Percentiles rank a stretch among this genome's conserved stretches.
Evolutionary conservation across 345 rosid species (phyloP).

Genomic region (Sisymbrium irio): DNA sequence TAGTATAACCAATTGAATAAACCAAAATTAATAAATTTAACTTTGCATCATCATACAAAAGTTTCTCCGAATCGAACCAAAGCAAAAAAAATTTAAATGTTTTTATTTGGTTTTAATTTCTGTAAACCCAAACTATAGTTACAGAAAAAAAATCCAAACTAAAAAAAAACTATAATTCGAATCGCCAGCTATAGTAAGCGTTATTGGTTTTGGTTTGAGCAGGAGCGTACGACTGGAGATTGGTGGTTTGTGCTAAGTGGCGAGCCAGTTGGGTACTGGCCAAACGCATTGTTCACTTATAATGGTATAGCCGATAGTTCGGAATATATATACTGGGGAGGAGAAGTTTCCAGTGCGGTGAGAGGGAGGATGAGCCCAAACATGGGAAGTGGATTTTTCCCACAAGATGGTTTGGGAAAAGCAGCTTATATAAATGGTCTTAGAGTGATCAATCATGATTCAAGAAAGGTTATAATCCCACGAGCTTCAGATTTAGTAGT

Average conservation of each 20-base stretch:
- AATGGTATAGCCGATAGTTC: slow-evolving; percentile 1
- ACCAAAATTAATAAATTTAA: neutral
- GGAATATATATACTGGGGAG: slow-evolving; percentile 11
- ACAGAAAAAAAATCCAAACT: no score
- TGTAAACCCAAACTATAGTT: no score
- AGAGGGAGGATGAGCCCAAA: neutral
- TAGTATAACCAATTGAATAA: neutral
- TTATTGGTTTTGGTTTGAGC: neutral
- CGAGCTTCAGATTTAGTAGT: neutral
- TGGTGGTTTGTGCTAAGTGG: neutral
- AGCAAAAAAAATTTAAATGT: neutral
- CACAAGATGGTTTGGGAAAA: neutral
- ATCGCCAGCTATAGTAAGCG: no score
- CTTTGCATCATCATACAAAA: no score
- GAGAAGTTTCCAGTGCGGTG: slow-evolving; percentile 3
- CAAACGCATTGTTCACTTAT: slow-evolving; percentile 15
- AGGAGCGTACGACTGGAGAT: neutral
- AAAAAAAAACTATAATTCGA: no score
- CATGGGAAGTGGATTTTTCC: slow-evolving; percentile 25
- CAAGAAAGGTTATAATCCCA: neutral
- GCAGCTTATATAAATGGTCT: slow-evolving; percentile 15
- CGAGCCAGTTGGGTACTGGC: slow-evolving; percentile 25
- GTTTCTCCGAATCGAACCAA: no score
- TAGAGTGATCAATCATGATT: neutral
- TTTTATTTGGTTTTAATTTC: neutral